Conservation (phyloP, 805 yeast species). For the Millerozyma acaciae region DNA sequence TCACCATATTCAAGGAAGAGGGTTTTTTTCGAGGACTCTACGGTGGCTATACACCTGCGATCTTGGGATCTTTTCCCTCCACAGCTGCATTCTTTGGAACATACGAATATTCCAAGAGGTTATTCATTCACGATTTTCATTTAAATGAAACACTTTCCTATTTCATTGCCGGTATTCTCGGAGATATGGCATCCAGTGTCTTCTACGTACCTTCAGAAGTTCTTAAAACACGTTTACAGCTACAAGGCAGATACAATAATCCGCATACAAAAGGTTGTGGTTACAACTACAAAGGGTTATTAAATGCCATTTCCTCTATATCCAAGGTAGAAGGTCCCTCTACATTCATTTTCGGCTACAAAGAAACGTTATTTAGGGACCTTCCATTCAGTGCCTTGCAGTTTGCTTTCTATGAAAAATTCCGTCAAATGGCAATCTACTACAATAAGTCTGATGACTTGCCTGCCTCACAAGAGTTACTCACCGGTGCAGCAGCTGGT, state of each 20-base stretch:
- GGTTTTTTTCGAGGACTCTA: constrained; percentile 83
- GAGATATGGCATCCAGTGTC: constrained; percentile 84
- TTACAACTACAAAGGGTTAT: constrained; percentile 76
- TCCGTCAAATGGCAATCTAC: constrained; percentile 56
- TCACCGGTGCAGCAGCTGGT: constrained; percentile 95
- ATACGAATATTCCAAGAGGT: constrained; percentile 77
- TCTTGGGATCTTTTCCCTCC: constrained; percentile 89
- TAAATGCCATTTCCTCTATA: constrained; percentile 67
- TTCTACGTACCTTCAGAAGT: constrained; percentile 96
- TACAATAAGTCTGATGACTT: constrained; percentile 40
- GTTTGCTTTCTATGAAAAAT: constrained; percentile 90
- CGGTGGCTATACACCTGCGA: constrained; percentile 90
- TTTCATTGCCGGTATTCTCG: constrained; percentile 84
- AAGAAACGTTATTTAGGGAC: constrained; percentile 89
- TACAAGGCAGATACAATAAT: constrained; percentile 86
- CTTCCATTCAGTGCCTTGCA: constrained; percentile 95
- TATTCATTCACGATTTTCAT: constrained; percentile 56
- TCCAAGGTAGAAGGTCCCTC: constrained; percentile 64
- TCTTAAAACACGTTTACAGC: constrained; percentile 84
- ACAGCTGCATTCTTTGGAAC: constrained; percentile 93
- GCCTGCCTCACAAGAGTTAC: constrained; percentile 58
- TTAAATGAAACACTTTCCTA: constrained; percentile 78
- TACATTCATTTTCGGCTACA: constrained; percentile 85
- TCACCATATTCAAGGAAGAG: constrained; percentile 75
- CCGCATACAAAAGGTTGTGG: constrained; percentile 69